Evolutionary conservation across 2,329 filamentous ascomycete genomes (phyloP).

Genomic region (Ilyonectria robusta): DNA sequence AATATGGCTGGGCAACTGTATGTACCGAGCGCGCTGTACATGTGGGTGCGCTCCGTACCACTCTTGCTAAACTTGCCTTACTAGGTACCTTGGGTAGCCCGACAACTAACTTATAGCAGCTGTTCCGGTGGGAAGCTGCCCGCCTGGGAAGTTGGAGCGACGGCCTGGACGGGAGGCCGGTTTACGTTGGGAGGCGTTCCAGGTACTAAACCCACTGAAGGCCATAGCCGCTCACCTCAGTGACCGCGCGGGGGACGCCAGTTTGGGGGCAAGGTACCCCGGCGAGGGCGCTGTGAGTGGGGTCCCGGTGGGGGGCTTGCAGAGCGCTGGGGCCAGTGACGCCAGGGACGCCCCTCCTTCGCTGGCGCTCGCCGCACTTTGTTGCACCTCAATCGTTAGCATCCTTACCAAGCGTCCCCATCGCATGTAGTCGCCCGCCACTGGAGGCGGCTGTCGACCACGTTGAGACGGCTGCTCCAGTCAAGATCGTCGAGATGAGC

Average conservation of each 20-base stretch:
- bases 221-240: conserved; percentile 32
- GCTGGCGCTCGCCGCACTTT: conserved; percentile 24
- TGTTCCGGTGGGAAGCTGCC: too few relatives aligned
- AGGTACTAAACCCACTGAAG: conserved; percentile 3
- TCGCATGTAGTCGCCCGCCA: conserved; percentile 8
- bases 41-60: background rate
- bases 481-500: conserved; percentile 29
- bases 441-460: background rate
- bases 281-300: conserved; percentile 46
- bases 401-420: conserved; percentile 10
- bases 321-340: conserved; percentile 36
- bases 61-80: background rate
- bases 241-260: conserved; percentile 34
- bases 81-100: too few relatives aligned
- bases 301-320: conserved; percentile 40
- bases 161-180: conserved; percentile 2
- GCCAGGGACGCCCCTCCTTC: conserved; percentile 33
- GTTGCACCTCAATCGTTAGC: conserved; percentile 18
- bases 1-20: conserved; percentile 38
- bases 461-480: conserved; percentile 13
- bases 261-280: conserved; percentile 30
- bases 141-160: conserved; percentile 12
- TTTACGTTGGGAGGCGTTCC: conserved; percentile 7
- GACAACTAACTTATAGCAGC: too few relatives aligned
- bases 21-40: conserved; percentile 8